A percentile compares a stretch with the other conserved stretches of the same genome.
phyloP scores from a whole-genome alignment of 1,139 yeast species.

The Geotrichum reessii region DNA sequence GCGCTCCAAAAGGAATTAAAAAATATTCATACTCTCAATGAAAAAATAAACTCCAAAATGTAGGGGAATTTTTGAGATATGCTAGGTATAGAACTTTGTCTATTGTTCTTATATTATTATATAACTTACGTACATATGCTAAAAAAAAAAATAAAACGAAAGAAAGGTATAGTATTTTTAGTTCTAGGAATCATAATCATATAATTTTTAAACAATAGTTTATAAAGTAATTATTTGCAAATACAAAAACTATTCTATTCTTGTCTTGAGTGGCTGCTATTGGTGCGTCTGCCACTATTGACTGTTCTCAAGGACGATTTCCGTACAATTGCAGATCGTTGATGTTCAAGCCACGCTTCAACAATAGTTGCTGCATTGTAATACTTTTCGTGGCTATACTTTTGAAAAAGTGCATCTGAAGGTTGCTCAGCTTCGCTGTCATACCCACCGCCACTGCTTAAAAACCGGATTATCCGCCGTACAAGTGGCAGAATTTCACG shows the following conservation, averaged over 20 bases:
- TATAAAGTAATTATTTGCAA: neutral
- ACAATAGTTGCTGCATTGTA: conserved; percentile 88
- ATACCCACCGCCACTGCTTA: conserved; percentile 75
- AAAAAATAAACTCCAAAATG: neutral
- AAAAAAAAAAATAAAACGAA: too few relatives aligned
- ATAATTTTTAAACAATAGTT: too few relatives aligned
- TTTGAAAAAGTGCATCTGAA: conserved; percentile 68
- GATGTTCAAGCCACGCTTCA: conserved; percentile 57
- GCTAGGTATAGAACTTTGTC: too few relatives aligned
- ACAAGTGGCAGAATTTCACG: conserved; percentile 66
- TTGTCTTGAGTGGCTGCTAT: neutral
- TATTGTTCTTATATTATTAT: too few relatives aligned
- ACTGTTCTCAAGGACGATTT: neutral
- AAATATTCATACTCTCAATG: neutral
- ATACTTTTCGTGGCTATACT: conserved; percentile 83
- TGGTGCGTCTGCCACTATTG: neutral
- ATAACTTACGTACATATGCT: too few relatives aligned
- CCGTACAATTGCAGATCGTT: conserved; percentile 37
- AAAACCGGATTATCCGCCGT: conserved; percentile 67
- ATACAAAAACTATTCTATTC: neutral
- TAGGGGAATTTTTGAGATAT: too few relatives aligned
- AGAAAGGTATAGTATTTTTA: too few relatives aligned
- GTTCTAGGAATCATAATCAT: too few relatives aligned
- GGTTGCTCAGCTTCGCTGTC: conserved; percentile 38
- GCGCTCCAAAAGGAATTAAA: conserved; percentile 13